phyloP scores from a whole-genome alignment of 2,329 filamentous ascomycete genomes.

The Trichoderma breve region DNA sequence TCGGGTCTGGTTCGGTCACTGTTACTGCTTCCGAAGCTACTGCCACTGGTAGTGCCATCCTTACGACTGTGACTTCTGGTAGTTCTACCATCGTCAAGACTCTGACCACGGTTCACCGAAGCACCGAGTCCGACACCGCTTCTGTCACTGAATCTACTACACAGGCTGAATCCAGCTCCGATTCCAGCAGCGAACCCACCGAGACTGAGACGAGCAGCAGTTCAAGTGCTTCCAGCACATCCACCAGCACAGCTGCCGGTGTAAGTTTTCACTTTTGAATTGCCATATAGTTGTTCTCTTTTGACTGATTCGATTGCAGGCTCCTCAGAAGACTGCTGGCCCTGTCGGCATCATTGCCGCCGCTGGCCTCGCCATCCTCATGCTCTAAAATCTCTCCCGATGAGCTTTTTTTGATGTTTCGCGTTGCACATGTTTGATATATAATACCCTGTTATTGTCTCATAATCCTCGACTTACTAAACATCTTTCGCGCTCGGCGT shows the following conservation, averaged over 20 bases:
- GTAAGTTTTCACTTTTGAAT: conserved; percentile 28
- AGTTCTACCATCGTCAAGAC: conserved; percentile 28
- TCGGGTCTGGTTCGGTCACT: conserved; percentile 22
- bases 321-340: conserved; percentile 44
- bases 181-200: conserved; percentile 20
- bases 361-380: conserved; percentile 47
- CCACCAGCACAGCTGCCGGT: conserved; percentile 28
- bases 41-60: conserved; percentile 19
- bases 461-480: conserved; percentile 29
- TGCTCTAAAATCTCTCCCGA: conserved; percentile 41
- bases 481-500: conserved; percentile 26
- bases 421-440: conserved; percentile 42
- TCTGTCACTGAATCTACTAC: conserved; percentile 23
- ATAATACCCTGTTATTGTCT: conserved; percentile 39
- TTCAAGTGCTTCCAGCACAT: conserved; percentile 17
- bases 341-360: conserved; percentile 48
- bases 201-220: conserved; percentile 15
- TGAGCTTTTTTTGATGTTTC: conserved; percentile 24
- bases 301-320: conserved; percentile 24
- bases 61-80: conserved; percentile 28
- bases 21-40: conserved; percentile 18
- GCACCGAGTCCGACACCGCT: conserved; percentile 25
- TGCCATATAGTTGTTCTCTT: not conserved
- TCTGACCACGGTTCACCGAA: conserved; percentile 28
- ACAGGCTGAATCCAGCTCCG: conserved; percentile 10